Conservation (phyloP, 2,329 filamentous ascomycete genomes). For the Penicillium sp. region DNA sequence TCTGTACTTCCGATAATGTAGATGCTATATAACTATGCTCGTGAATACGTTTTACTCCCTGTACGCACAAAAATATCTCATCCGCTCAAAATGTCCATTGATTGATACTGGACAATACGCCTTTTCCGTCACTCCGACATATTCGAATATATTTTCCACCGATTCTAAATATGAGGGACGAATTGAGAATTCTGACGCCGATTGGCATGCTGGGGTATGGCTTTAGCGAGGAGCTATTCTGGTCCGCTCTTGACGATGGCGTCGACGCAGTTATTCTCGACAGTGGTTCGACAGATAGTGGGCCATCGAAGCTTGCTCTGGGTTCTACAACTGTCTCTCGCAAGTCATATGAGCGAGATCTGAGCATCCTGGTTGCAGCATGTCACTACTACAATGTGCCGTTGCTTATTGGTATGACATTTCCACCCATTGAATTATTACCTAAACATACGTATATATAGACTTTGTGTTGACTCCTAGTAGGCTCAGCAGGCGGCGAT, state of each 20-base stretch:
- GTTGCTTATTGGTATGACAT: constrained; percentile 30
- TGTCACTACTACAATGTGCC: constrained; percentile 33
- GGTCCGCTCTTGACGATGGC: constrained; percentile 40
- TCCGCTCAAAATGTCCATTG: neutral
- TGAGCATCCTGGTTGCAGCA: constrained; percentile 37
- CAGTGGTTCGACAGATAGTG: constrained; percentile 26
- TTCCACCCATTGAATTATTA: neutral
- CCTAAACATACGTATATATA: neutral
- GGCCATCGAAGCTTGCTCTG: constrained; percentile 24
- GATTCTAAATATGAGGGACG: neutral
- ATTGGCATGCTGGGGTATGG: constrained; percentile 51
- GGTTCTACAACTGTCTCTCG: constrained; percentile 34
- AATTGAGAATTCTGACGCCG: constrained; percentile 37
- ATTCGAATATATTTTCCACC: too few relatives aligned
- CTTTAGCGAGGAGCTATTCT: constrained; percentile 30
- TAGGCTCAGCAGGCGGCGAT: constrained; percentile 44
- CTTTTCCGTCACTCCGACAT: neutral
- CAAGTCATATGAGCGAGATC: constrained; percentile 40
- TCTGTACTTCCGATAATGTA: neutral
- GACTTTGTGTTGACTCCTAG: neutral
- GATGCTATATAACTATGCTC: neutral
- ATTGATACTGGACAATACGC: neutral
- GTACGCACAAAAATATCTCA: too few relatives aligned
- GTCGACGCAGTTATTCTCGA: constrained; percentile 23
- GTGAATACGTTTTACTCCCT: neutral